Conservation (phyloP, 2,329 filamentous ascomycete species). For the Cercospora sesami region DNA sequence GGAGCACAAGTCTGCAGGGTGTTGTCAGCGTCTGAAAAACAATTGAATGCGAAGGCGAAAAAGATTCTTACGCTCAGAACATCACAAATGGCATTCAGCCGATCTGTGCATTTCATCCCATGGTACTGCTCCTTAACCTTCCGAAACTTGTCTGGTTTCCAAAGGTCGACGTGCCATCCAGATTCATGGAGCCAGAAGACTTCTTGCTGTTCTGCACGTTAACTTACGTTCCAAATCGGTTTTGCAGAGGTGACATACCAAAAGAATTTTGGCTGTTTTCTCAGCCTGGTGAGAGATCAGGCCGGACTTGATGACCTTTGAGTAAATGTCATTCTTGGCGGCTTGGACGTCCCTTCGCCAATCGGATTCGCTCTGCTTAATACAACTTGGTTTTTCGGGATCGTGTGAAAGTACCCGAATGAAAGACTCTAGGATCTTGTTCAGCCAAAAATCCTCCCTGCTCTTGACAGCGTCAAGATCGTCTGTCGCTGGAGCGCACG, state of each 20-base stretch:
- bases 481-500: neutral
- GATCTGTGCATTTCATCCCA: neutral
- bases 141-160: neutral
- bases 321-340: too few relatives aligned
- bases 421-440: neutral
- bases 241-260: neutral
- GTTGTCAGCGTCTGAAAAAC: neutral
- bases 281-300: neutral
- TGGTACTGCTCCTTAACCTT: neutral
- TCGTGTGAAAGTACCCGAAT: too few relatives aligned
- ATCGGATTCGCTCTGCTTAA: too few relatives aligned
- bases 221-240: neutral
- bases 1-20: neutral
- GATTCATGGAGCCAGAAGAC: neutral
- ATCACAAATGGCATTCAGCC: neutral
- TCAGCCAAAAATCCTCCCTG: neutral
- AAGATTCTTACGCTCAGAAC: neutral
- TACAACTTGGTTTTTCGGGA: too few relatives aligned
- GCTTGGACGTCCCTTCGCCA: too few relatives aligned
- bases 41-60: neutral
- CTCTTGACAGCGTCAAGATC: neutral
- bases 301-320: too few relatives aligned
- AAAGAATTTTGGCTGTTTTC: neutral
- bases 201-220: neutral
- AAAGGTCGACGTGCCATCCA: neutral